Evolutionary conservation across 1,284 basidiomycete species (phyloP), one percentile per base, ranked within the genome.

Genomic region (Wallemia mellicola): DNA sequence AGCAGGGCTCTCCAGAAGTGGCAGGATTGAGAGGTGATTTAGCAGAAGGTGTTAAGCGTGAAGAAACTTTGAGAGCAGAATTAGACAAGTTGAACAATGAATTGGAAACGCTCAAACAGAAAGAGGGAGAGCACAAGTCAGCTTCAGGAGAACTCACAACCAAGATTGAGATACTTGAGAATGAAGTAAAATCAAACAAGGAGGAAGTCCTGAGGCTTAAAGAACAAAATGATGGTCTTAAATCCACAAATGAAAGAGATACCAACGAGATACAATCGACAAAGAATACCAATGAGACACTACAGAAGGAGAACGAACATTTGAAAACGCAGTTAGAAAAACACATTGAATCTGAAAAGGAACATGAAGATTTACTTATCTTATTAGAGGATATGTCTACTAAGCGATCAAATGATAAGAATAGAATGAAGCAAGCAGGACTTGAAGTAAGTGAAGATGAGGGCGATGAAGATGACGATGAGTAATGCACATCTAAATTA

Each of bases 281-380:
- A n/a, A 48, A 7, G 9, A 48, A 48, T 22, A 22, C 14, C 9
- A 48, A 48, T 48, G 19, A 11, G 14, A 48, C 38, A 17, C 38
- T 48, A 11, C 14, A 22, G 5, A 11, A 48, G 14, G 38, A 48
- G 19, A 11, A 48, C 5, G 19, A 11, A 7, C 5, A 86, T 59
- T 89, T 85, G 2, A 71, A 74, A 57, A 71, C 69, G 1, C 75
- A 80, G 24, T 77, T 81, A 64, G 74, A 74, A 60, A 82, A 81
- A 67, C 74, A 76, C 56, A 78, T 77, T 63, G 86, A 91, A n/a
- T 77, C 80, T 25, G 82, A 86, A 68, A 91, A 89, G 71, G 89
- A 95, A 68, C 87, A 92, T 66, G 89, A 94, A 68, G 89, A 96
- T 69, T 69, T 98, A 60, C 74, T 98, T 1, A 89, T 98, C 0